Conservation (phyloP, 176 grass and related monocot genomes). For the Urochloa ruziziensis region DNA sequence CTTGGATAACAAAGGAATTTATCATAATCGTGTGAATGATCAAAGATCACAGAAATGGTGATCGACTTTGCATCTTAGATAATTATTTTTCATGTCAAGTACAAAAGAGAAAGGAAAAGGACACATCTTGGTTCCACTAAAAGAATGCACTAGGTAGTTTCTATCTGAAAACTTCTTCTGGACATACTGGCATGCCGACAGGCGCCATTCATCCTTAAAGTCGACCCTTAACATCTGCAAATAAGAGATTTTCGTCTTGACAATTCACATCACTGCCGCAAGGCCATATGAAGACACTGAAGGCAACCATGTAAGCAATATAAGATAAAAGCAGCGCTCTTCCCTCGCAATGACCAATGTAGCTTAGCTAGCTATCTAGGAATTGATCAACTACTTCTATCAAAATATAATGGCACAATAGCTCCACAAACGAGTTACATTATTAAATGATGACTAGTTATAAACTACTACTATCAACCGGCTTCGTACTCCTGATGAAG, state of each 20-base stretch:
- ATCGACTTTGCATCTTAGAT: background rate
- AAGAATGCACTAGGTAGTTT: background rate
- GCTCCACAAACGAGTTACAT: no score
- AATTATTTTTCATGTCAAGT: background rate
- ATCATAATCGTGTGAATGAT: constrained; percentile 31
- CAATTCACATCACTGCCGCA: no score
- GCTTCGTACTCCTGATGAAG: no score
- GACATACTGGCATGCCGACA: background rate
- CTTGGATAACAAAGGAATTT: constrained; percentile 11
- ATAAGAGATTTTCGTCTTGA: no score
- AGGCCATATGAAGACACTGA: background rate
- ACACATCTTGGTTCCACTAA: background rate
- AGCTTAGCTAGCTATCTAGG: background rate
- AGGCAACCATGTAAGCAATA: background rate
- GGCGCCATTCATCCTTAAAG: no score
- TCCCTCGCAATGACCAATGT: background rate
- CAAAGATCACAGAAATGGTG: constrained; percentile 29
- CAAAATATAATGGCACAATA: no score
- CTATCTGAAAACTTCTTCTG: no score
- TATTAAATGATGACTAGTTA: no score
- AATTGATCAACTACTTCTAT: background rate
- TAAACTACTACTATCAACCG: no score
- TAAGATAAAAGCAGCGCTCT: background rate
- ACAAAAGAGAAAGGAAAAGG: background rate
- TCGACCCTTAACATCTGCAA: no score